A percentile compares a stretch with the other conserved stretches of the same genome.
Conservation (phyloP, 1,139 yeast species). For the Saccharomyces hybrid region DNA sequence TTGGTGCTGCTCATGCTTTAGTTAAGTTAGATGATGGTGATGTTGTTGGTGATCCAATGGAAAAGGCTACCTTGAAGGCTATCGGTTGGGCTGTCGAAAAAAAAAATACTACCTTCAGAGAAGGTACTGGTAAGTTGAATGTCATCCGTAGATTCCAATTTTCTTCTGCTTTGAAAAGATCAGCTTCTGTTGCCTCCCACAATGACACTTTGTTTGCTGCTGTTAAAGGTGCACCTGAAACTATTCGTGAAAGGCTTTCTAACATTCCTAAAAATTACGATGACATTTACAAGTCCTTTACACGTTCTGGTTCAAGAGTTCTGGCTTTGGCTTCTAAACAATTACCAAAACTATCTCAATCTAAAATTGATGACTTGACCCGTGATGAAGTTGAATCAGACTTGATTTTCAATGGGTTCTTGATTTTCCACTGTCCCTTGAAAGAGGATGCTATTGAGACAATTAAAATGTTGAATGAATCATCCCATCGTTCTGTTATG, state of each 20-base stretch:
- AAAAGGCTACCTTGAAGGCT: constrained; percentile 86
- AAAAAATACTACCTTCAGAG: constrained; percentile 51
- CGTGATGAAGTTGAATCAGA: constrained; percentile 73
- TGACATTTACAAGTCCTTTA: constrained; percentile 78
- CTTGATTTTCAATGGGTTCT: constrained; percentile 80
- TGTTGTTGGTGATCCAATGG: constrained; percentile 98
- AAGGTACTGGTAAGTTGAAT: constrained; percentile 49
- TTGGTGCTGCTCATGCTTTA: constrained; percentile 94
- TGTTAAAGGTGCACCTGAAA: constrained; percentile 99
- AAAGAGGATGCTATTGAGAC: constrained; percentile 88
- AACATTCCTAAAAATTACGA: constrained; percentile 76
- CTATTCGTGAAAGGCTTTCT: constrained; percentile 68
- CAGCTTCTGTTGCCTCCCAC: constrained; percentile 76
- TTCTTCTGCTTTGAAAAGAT: constrained; percentile 90
- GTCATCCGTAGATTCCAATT: constrained; percentile 93
- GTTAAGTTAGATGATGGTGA: constrained; percentile 94
- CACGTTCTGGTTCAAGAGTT: constrained; percentile 94
- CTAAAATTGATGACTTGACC: constrained; percentile 47
- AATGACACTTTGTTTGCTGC: constrained; percentile 63
- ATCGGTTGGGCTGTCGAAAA: constrained; percentile 78
- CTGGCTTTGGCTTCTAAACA: constrained; percentile 84
- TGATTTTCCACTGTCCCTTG: constrained; percentile 95
- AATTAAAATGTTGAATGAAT: constrained; percentile 84
- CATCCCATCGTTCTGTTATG: constrained; percentile 93
- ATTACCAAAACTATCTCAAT: constrained; percentile 46